Evolutionary conservation across 805 yeast species (phyloP), one percentile per base, ranked within the genome.

Genomic region (Saccharomyces kudriavzevii): DNA sequence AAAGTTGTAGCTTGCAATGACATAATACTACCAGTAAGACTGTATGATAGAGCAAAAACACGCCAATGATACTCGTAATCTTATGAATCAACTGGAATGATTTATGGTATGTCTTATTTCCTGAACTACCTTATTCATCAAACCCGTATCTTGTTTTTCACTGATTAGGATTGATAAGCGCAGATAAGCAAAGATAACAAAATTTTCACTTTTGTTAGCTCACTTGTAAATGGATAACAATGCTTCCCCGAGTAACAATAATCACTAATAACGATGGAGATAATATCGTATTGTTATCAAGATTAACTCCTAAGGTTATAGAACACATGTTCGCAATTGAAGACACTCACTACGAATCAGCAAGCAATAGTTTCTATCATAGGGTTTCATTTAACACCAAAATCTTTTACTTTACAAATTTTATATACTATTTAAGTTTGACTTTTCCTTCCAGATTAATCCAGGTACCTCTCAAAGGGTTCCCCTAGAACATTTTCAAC

Each of bases 401-500:
- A 45, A 24, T 20, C 8, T 45, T 20, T 14, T 45, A 45, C 14
- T 25, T n/a, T 25, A 45, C 29, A 26, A 25, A 24, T 14, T 8
- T 45, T 45, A 45, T 14, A 45, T 45, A 45, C 10, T 45, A 26
- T 43, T 14, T 45, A 43, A 11, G 5, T 6, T 30, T 30, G n/a
- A 48, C 28, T 51, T 5, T 29, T 46, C 29, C n/a, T 14, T 13
- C 24, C 47, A n/a, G 10, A 48, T 60, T 59, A 75, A 57, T 70
- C 82, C 60, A 87, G 75, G 65, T 87, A 87, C 73, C 88, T 81
- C 65, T 92, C 97, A 55, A 94, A 78, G 48, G 97, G 94, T 71
- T 94, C 99, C 49, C 99, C 99, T 59, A 94, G 77, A 22, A 90
- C 96, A 55, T 82, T 84, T 70, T 94, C 99, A 54, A 94, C 84